phyloP scores from a whole-genome alignment of 441 rosid genomes.

The Arabidopsis hybrid region DNA sequence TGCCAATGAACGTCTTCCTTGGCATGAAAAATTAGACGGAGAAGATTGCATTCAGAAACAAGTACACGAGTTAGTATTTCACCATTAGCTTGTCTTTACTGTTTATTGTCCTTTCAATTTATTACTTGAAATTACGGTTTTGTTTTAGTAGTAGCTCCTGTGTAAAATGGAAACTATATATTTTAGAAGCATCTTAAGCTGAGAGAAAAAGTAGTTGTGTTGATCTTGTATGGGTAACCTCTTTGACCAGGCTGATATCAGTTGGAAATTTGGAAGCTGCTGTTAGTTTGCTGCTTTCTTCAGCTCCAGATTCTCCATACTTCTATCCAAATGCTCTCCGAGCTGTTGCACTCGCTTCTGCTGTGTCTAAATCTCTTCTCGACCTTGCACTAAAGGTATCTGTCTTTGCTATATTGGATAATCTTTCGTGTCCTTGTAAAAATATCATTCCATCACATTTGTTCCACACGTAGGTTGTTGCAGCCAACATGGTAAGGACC shows the following conservation, averaged over 20 bases:
- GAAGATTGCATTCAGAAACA: conserved; percentile 93
- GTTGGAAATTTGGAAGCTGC: conserved; percentile 98
- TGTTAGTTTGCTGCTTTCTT: conserved; percentile 91
- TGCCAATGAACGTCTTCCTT: conserved; percentile 90
- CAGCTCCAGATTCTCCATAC: conserved; percentile 90
- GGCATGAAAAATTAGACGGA: conserved; percentile 98
- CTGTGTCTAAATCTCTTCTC: conserved; percentile 93
- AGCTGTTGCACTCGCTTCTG: conserved; percentile 97
- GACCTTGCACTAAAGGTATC: conserved; percentile 94
- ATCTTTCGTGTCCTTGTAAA: background rate
- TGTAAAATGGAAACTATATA: conserved; percentile 1
- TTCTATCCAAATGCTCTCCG: conserved; percentile 97
- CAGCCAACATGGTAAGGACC: conserved; percentile 97
- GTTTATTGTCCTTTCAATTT: conserved; percentile 15
- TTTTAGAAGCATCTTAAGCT: conserved; percentile 12
- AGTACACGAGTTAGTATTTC: conserved; percentile 85
- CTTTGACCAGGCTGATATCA: conserved; percentile 73
- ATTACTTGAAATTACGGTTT: conserved; percentile 13
- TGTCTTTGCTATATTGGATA: background rate
- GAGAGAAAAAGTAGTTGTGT: conserved; percentile 5
- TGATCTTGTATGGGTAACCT: conserved; percentile 6
- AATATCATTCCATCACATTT: background rate
- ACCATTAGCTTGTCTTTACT: conserved; percentile 22
- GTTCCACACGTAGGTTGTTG: conserved; percentile 70
- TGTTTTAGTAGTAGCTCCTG: conserved; percentile 8